Base-by-base conservation (phyloP, 2,329 filamentous ascomycete species). In the Colletotrichum sp. region DNA sequence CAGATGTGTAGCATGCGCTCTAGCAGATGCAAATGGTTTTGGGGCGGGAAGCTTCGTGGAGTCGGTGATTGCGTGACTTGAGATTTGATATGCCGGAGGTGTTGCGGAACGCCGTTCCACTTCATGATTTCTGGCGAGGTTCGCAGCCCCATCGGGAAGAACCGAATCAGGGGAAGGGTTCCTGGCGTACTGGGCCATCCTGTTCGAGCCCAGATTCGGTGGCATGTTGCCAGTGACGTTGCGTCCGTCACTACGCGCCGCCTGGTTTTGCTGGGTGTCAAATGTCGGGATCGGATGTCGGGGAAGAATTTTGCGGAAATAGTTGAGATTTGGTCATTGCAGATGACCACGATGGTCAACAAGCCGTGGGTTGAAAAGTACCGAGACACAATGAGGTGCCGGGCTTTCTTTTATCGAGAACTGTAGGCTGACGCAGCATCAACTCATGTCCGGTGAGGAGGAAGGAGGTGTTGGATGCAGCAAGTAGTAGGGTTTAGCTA, bases 41-140 rank as follows among this genome's bases (percentile, higher is more conserved):
- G 87, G 85, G 18, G 84, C 72, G n/a, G 82, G 83, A 15, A 86
- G 79, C 73, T 82, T 84, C 62, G 83, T 82, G 59, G 83, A 80
- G 69, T 86, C 82, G 49, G 83, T 80, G 36, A 81, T 73, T n/a
- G 80, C 77, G 36, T 83, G 83, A 24, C 81, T 80, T 13, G 44
- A 52, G 15, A 7, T 55, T 26, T 26, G 18, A 55, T 32, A 62
- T 30, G 60, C 32, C 36, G 62, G 62, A 24, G 39, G n/a, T 16
- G 39, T 52, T 52, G 30, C 36, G 30, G 64, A 44, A 15, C 26
- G 75, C 44, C 64, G 67, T 32, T 74, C 69, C 15, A 18, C 59
- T 13, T 55, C n/a, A 18, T 63, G 68, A n/a, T 57, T 59, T 32
- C 21, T 71, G 55, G 39, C 8, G 10, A 32, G 60, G n/a, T 62